Percentiles rank a stretch among this genome's conserved stretches.
These are phyloP conservation scores for Paramecium sexaurelia DNA, from an alignment of 73 alveolate species.

Conservation along the genomic window DNA sequence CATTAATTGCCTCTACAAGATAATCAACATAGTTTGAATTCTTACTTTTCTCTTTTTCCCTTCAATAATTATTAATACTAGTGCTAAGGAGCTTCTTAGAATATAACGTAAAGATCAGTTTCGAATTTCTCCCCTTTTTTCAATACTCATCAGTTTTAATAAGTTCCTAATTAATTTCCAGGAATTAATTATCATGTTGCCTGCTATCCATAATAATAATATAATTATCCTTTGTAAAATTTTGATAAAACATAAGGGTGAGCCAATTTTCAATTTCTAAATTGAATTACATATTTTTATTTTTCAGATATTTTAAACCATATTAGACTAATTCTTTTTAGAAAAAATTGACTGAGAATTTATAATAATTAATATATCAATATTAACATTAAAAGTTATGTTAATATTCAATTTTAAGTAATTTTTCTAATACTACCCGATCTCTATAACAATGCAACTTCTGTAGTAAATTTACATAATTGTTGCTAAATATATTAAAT, in stretches of 20 bases:
- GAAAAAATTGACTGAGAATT: background rate
- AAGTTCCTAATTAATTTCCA: background rate
- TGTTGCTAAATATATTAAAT: background rate
- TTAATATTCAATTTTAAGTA: background rate
- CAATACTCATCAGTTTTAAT: background rate
- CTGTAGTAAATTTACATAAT: background rate
- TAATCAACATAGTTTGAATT: background rate
- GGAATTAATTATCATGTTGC: background rate
- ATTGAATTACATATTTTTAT: background rate
- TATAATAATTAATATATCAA: background rate
- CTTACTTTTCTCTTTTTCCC: background rate
- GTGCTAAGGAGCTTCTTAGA: background rate
- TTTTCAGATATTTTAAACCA: background rate
- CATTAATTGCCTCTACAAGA: background rate
- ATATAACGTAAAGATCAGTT: background rate
- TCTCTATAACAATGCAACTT: background rate
- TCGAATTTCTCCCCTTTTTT: background rate
- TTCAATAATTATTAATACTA: background rate
- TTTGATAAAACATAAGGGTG: background rate
- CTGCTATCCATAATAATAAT: background rate
- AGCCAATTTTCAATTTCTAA: background rate
- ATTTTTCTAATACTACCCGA: background rate
- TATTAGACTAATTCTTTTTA: background rate
- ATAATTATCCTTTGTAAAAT: background rate
- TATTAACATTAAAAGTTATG: conserved; percentile 10